These are phyloP conservation scores for Bimuria novae-zelandiae DNA, from an alignment of 2,329 filamentous ascomycete genomes.

Conservation along the genomic window DNA sequence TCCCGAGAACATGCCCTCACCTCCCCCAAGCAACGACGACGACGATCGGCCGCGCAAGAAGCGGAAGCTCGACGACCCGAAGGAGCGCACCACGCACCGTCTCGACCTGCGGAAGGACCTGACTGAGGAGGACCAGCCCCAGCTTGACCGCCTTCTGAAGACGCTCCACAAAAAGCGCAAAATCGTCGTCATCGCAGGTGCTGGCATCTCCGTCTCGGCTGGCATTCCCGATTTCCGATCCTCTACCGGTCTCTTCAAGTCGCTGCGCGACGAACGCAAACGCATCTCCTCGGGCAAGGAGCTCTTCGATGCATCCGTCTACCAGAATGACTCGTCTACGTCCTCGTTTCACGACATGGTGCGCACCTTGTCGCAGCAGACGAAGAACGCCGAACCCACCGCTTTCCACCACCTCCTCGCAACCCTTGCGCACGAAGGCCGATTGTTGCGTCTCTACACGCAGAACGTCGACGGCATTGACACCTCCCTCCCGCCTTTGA, in stretches of 20 bases:
- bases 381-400: slow-evolving; percentile 77
- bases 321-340: slow-evolving; percentile 87
- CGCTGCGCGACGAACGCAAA: slow-evolving; percentile 83
- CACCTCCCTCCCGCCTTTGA: slow-evolving; percentile 76
- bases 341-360: slow-evolving; percentile 97
- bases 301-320: slow-evolving; percentile 96
- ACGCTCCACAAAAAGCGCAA: slow-evolving; percentile 88
- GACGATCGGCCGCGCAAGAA: slow-evolving; percentile 75
- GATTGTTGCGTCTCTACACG: slow-evolving; percentile 87
- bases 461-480: slow-evolving; percentile 98
- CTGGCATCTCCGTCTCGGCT: slow-evolving; percentile 94
- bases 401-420: slow-evolving; percentile 93
- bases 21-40: slow-evolving; percentile 59
- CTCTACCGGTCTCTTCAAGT: slow-evolving; percentile 83
- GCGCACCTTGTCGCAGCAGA: slow-evolving; percentile 79
- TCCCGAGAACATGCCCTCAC: slow-evolving; percentile 51
- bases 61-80: slow-evolving; percentile 61
- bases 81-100: slow-evolving; percentile 78
- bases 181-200: slow-evolving; percentile 94
- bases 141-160: slow-evolving; percentile 72
- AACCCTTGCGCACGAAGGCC: slow-evolving; percentile 82
- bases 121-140: slow-evolving; percentile 60
- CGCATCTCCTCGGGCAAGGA: slow-evolving; percentile 93
- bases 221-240: slow-evolving; percentile 98
- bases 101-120: slow-evolving; percentile 70